A percentile compares a stretch with the other conserved stretches of the same genome.
These are phyloP conservation scores for Chaetomidium leptoderma DNA, from an alignment of 495 filamentous ascomycete species.

Conservation along the genomic window DNA sequence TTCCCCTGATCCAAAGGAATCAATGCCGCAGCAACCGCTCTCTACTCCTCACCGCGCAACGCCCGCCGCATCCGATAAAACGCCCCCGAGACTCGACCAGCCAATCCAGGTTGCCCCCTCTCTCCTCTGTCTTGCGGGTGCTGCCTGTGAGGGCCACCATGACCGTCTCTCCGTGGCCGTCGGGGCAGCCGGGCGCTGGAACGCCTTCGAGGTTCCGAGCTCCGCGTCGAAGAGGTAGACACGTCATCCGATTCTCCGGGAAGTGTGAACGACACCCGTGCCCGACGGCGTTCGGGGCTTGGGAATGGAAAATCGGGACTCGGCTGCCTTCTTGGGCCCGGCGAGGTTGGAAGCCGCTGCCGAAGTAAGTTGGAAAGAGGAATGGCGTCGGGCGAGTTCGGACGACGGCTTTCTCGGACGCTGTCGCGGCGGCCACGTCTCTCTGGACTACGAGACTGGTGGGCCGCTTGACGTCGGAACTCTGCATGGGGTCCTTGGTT, in stretches of 20 bases:
- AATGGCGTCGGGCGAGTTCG: background rate
- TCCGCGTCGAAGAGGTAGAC: background rate
- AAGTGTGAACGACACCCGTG: background rate
- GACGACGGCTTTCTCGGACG: background rate
- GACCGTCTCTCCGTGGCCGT: background rate
- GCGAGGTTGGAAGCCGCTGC: background rate
- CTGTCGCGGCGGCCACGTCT: background rate
- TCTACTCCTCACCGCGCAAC: background rate
- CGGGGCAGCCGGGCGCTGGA: background rate
- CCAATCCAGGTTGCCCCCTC: background rate
- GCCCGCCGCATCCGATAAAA: slow-evolving; percentile 6
- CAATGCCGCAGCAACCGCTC: background rate
- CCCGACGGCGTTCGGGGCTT: slow-evolving; percentile 1
- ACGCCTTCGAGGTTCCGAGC: background rate
- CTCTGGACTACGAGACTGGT: background rate
- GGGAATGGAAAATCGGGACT: slow-evolving; percentile 6
- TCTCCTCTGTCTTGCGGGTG: background rate
- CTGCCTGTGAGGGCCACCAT: background rate
- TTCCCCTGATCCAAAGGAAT: too few species aligned
- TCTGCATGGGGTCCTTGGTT: background rate
- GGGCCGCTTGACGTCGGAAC: background rate
- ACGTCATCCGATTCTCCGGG: background rate
- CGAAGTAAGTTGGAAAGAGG: background rate
- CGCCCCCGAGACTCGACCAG: background rate
- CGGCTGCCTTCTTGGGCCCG: background rate